phyloP scores from a whole-genome alignment of 495 filamentous ascomycete species.

The Ramalina peruviana region DNA sequence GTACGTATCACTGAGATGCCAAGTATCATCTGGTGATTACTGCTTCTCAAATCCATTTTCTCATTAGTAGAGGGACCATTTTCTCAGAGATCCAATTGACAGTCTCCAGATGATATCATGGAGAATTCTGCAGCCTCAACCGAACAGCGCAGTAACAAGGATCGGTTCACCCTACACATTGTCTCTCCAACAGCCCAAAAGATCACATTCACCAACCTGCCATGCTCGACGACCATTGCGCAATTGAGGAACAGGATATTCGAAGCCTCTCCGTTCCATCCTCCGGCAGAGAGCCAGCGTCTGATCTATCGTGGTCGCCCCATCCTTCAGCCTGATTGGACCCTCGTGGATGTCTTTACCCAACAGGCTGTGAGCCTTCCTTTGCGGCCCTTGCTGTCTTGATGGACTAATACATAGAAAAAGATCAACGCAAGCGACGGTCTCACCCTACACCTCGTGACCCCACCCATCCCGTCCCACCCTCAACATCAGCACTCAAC shows the following conservation, averaged over 20 bases:
- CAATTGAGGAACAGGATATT: slow-evolving; percentile 48
- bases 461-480: slow-evolving; percentile 22
- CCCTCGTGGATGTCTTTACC: slow-evolving; percentile 43
- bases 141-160: not conserved
- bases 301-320: slow-evolving; percentile 54
- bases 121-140: too few relatives aligned
- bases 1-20: too few relatives aligned
- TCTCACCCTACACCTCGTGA: slow-evolving; percentile 50
- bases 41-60: too few relatives aligned
- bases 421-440: slow-evolving; percentile 33
- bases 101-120: too few relatives aligned
- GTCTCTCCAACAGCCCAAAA: slow-evolving; percentile 45
- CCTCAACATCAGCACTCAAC: too few relatives aligned
- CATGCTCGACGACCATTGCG: slow-evolving; percentile 41
- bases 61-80: too few relatives aligned
- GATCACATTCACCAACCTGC: slow-evolving; percentile 37
- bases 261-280: slow-evolving; percentile 36
- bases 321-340: slow-evolving; percentile 37
- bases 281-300: slow-evolving; percentile 39
- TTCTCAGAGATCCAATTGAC: too few relatives aligned
- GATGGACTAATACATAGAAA: not conserved
- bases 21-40: too few relatives aligned
- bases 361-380: slow-evolving; percentile 36
- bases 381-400: not conserved
- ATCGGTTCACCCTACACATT: slow-evolving; percentile 34